Percentiles rank a stretch among this genome's conserved stretches.
Evolutionary conservation across 176 grass and related monocot species (phyloP).

Genomic region (Secale cereale): DNA sequence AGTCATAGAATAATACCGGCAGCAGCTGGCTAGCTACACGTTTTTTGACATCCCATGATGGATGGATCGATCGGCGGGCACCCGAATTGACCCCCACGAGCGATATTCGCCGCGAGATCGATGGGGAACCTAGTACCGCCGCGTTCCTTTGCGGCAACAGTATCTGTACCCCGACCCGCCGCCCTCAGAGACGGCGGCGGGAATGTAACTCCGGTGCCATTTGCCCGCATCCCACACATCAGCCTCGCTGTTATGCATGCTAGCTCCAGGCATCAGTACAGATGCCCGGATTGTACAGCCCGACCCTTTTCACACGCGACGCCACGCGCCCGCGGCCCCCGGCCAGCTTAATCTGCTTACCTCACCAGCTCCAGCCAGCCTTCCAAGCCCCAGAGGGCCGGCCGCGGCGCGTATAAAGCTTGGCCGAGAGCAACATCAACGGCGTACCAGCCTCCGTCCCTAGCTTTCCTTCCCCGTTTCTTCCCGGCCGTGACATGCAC

Average conservation of each 20-base stretch:
- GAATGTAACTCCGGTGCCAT: not conserved
- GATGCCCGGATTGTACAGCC: conserved; percentile 9
- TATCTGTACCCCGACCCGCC: not conserved
- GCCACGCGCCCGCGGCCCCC: not conserved
- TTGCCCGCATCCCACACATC: not conserved
- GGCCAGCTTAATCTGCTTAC: not conserved
- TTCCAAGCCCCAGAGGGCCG: conserved; percentile 27
- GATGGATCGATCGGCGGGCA: not conserved
- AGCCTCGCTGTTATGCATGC: not conserved
- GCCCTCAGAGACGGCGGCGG: not conserved
- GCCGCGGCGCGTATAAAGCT: conserved; percentile 24
- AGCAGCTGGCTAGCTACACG: not conserved
- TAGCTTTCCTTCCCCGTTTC: not conserved
- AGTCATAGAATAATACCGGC: not conserved
- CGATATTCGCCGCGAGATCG: too few species aligned
- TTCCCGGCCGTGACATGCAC: conserved; percentile 23
- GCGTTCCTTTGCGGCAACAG: not conserved
- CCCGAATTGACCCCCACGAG: not conserved
- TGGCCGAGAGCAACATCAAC: conserved; percentile 32
- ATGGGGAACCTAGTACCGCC: conserved; percentile 22
- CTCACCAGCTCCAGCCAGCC: not conserved
- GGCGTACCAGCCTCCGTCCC: not conserved
- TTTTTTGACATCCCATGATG: not conserved
- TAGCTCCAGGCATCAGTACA: conserved; percentile 11
- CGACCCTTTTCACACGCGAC: conserved; percentile 7